phyloP scores from a whole-genome alignment of 257 asterid genomes.

The Solanum peruvianum region DNA sequence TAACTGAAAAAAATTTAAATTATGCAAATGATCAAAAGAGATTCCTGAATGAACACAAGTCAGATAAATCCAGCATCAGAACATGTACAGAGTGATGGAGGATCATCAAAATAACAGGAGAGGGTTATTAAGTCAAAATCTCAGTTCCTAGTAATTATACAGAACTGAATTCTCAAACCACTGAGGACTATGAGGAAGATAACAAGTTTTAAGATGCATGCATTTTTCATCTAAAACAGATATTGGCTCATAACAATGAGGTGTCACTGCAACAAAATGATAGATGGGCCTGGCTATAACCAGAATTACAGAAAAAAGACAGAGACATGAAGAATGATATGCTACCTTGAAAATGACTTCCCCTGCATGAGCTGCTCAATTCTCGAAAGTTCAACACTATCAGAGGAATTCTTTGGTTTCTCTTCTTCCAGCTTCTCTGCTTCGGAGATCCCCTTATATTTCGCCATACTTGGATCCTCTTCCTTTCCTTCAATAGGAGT shows the following conservation, averaged over 20 bases:
- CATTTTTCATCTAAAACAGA: background rate
- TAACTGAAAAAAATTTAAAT: background rate
- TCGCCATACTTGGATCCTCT: conserved; percentile 9
- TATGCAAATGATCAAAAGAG: background rate
- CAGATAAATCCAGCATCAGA: background rate
- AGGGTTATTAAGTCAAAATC: background rate
- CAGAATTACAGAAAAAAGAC: background rate
- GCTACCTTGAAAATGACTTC: conserved; percentile 59
- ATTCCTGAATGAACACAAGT: background rate
- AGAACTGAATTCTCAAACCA: background rate
- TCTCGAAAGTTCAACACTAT: conserved; percentile 34
- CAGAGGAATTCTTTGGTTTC: conserved; percentile 6
- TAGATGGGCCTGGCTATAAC: background rate
- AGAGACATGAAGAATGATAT: conserved; percentile 2
- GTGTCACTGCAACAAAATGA: background rate
- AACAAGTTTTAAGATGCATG: background rate
- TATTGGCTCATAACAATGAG: background rate
- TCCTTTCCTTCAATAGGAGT: conserved; percentile 28
- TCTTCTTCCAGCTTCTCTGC: conserved; percentile 5
- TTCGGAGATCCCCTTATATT: background rate
- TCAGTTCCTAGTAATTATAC: background rate
- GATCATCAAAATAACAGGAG: background rate
- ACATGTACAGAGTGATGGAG: background rate
- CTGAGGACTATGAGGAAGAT: background rate
- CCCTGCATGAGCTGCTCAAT: conserved; percentile 66